Conservation (phyloP, 768 basidiomycete species). For the Crassisporium funariophilum region DNA sequence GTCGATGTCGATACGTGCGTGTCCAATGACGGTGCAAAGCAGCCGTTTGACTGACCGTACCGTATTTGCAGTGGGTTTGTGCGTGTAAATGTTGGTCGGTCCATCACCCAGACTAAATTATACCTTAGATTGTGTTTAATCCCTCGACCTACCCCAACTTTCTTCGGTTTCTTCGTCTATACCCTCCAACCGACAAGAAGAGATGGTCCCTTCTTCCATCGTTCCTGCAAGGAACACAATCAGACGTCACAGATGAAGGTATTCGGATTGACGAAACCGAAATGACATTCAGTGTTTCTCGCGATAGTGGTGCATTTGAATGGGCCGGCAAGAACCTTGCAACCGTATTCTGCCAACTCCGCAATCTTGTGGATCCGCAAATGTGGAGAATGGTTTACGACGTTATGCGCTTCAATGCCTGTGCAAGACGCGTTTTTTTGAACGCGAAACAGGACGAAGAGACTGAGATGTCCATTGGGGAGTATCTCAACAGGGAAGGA, state of each 20-base stretch:
- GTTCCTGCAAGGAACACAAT: no score
- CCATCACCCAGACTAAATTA: background rate
- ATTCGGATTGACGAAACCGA: conserved; percentile 60
- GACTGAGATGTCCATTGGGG: conserved; percentile 55
- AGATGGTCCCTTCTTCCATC: conserved; percentile 6
- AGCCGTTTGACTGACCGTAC: conserved; percentile 1
- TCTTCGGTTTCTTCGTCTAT: conserved; percentile 60
- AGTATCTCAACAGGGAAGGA: conserved; percentile 62
- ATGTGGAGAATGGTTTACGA: conserved; percentile 80
- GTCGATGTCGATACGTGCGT: conserved; percentile 74
- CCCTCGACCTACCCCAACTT: conserved; percentile 80
- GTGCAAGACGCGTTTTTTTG: conserved; percentile 51
- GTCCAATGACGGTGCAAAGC: background rate
- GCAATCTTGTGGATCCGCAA: conserved; percentile 58
- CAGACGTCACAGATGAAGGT: conserved; percentile 25
- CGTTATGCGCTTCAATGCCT: conserved; percentile 72
- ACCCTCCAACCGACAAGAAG: conserved; percentile 19
- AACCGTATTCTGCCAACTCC: conserved; percentile 68
- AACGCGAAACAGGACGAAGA: conserved; percentile 27
- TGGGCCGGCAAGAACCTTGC: conserved; percentile 71
- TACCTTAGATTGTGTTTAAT: conserved; percentile 70
- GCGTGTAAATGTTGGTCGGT: no score
- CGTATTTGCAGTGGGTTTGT: conserved; percentile 54
- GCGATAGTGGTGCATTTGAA: conserved; percentile 69
- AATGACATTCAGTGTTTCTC: conserved; percentile 80